Base-by-base conservation (phyloP, 164 flowering plant species). In the Malania oleifera region DNA sequence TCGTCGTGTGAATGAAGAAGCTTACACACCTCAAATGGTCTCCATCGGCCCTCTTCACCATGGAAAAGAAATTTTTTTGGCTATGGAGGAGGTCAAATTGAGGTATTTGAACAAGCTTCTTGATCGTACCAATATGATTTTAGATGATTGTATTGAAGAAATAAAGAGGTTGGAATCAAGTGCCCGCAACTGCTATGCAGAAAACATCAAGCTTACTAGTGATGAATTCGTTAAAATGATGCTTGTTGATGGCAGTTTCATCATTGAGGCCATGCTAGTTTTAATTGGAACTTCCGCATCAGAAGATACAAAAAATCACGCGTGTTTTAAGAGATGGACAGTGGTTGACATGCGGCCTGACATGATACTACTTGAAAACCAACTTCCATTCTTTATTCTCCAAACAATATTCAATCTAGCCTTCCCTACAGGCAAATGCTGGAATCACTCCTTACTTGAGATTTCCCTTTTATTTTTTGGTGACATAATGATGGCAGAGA, bases 11-110 rank as follows among this genome's bases (percentile, higher is more conserved):
- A 65, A 64, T 17, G 56, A 56, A 41, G 60, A 66, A 2, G 70
- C 73, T 7, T 75, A 71, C 37, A 62, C 61, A n/a, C 79, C 79
- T 45, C 40, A 39, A 24, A 2, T 65, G 2, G 47, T 75, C n/a
- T 69, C 73, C 22, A 65, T 75, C 0, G 79, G 79, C 19, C 79
- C 75, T 14, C 20, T 66, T 29, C 79, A 75, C 57, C 56, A 52
- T 31, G 45, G 41, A 2, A 50, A 53, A 20, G 20, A 35, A 43
- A 10, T 44, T 2, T 27, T 70, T 3, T 3, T 25, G 7, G 28
- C 43, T 11, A 68, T 62, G 71, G 69, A 72, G 56, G 63, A 57
- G 41, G 60, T 54, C 0, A 66, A 66, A 23, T n/a, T 20, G 22
- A 64, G 67, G 59, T 73, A 61, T 29, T 38, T 73, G 27, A 9